phyloP scores from a whole-genome alignment of 768 basidiomycete species.

The Chlorophyllum brunneum region DNA sequence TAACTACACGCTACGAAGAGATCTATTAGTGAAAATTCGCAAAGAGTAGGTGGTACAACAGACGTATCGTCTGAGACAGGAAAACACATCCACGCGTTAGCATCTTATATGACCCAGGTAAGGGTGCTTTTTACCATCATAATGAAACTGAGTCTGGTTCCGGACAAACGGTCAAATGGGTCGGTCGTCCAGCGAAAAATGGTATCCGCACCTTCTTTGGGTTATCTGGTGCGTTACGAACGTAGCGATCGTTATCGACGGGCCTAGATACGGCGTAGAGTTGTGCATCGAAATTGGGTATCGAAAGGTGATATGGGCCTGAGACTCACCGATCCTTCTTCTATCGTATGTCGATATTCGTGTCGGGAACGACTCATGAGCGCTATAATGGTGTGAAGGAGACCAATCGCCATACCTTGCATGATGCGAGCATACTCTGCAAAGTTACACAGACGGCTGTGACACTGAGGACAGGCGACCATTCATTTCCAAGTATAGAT shows the following conservation, averaged over 20 bases:
- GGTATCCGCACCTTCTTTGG: conserved; percentile 69
- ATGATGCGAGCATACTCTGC: conserved; percentile 90
- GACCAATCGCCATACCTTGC: conserved; percentile 57
- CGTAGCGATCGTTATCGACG: conserved; percentile 80
- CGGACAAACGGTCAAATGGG: neutral
- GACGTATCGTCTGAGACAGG: conserved; percentile 54
- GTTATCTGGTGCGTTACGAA: conserved; percentile 72
- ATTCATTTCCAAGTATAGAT: conserved; percentile 84
- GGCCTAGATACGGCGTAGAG: conserved; percentile 44
- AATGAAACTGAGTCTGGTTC: conserved; percentile 71
- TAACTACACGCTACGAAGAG: conserved; percentile 32
- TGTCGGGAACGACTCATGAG: neutral
- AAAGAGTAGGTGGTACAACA: conserved; percentile 23
- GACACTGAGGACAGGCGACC: conserved; percentile 87
- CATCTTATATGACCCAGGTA: neutral
- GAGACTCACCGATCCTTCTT: conserved; percentile 57
- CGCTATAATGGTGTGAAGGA: neutral
- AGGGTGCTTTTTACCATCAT: conserved; percentile 55
- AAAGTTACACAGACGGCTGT: conserved; percentile 79
- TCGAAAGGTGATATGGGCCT: neutral
- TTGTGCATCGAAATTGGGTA: neutral
- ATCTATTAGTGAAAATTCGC: neutral
- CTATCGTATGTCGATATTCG: conserved; percentile 37
- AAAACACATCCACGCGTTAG: neutral
- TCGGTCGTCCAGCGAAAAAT: neutral